phyloP scores from a whole-genome alignment of 805 yeast species.

The Candida coleopterorum region DNA sequence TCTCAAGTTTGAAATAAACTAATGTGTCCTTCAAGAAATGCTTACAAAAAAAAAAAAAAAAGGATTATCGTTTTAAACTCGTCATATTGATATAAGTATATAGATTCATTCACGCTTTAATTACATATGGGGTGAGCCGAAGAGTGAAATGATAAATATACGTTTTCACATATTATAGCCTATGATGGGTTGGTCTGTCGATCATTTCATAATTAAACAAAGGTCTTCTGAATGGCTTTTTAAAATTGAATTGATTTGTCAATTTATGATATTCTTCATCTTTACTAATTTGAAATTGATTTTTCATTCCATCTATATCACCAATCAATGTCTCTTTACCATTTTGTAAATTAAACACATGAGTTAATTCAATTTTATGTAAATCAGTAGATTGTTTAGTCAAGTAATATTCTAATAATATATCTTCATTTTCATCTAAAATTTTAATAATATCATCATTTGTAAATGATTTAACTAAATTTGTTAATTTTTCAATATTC shows the following conservation, averaged over 20 bases:
- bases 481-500: slow-evolving; percentile 14
- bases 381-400: slow-evolving; percentile 22
- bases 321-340: slow-evolving; percentile 19
- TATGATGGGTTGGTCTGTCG: slow-evolving; percentile 20
- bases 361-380: slow-evolving; percentile 20
- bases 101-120: neutral
- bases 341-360: slow-evolving; percentile 16
- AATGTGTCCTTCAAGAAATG: too few relatives aligned
- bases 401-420: slow-evolving; percentile 22
- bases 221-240: slow-evolving; percentile 21
- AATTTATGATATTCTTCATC: slow-evolving; percentile 18
- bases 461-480: slow-evolving; percentile 13
- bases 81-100: neutral
- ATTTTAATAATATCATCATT: slow-evolving; percentile 17
- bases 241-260: slow-evolving; percentile 17
- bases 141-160: neutral
- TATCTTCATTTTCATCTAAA: slow-evolving; percentile 17
- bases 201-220: slow-evolving; percentile 23
- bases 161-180: neutral
- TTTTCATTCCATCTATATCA: slow-evolving; percentile 15
- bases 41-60: too few relatives aligned
- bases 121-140: neutral
- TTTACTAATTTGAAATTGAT: slow-evolving; percentile 10
- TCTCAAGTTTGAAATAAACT: too few relatives aligned
- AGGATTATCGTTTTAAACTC: too few relatives aligned